Conservation (phyloP, 1,139 yeast species). For the Saccharomyces hybrid region DNA sequence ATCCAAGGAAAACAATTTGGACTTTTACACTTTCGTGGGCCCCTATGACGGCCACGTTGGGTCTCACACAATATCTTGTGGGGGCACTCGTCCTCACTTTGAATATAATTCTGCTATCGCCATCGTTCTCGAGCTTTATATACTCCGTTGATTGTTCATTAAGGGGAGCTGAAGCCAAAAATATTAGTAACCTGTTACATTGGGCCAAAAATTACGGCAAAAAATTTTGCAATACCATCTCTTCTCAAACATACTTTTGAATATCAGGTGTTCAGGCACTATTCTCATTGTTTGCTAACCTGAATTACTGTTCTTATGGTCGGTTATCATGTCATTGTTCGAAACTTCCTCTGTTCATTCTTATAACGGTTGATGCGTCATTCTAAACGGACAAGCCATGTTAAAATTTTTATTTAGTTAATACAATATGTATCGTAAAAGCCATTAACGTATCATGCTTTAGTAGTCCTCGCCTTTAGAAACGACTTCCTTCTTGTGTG, state of each 20-base stretch:
- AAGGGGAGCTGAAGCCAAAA: conserved; percentile 44
- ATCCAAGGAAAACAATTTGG: conserved; percentile 79
- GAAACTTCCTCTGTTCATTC: neutral
- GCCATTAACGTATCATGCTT: conserved; percentile 1
- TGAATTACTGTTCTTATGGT: neutral
- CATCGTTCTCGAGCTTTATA: conserved; percentile 58
- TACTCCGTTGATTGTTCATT: conserved; percentile 61
- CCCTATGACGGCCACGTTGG: conserved; percentile 71
- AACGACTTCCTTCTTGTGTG: conserved; percentile 88
- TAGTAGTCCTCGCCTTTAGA: conserved; percentile 92
- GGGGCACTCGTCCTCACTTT: conserved; percentile 98
- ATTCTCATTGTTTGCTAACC: neutral
- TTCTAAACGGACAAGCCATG: neutral
- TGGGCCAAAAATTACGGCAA: neutral
- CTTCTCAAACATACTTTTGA: neutral
- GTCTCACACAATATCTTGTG: conserved; percentile 88
- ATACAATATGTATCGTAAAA: neutral
- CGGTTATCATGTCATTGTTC: neutral
- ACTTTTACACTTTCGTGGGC: conserved; percentile 69
- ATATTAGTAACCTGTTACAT: conserved; percentile 1
- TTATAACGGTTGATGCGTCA: neutral
- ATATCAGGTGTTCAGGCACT: neutral
- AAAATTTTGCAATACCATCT: neutral
- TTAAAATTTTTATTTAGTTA: neutral
- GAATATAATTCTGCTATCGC: conserved; percentile 60